Percentiles rank a stretch among this genome's conserved stretches.
Conservation (phyloP, 177 flowering plant genomes). For the Vitis hybrid region DNA sequence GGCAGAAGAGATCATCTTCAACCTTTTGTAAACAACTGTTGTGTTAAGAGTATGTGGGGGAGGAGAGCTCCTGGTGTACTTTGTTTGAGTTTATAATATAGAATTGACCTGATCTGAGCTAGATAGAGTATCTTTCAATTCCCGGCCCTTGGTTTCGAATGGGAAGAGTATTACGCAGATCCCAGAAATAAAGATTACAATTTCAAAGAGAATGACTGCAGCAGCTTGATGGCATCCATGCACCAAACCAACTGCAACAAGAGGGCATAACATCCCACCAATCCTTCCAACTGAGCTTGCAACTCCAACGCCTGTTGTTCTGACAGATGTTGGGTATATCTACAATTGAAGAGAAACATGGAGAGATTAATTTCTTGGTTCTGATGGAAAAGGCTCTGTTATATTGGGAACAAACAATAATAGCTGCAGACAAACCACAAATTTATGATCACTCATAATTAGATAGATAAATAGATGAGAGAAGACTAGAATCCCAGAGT, state of each 20-base stretch:
- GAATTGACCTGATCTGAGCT: constrained; percentile 5
- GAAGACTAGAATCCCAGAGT: too few species aligned
- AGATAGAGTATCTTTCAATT: constrained; percentile 43
- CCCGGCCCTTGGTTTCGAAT: constrained; percentile 65
- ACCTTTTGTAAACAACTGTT: too few species aligned
- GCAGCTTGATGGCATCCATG: constrained; percentile 68
- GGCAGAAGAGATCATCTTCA: too few species aligned
- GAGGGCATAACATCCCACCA: constrained; percentile 73
- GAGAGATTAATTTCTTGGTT: neutral
- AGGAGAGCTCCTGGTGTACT: neutral
- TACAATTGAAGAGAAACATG: constrained; percentile 14
- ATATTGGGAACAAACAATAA: too few species aligned
- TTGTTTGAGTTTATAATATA: neutral
- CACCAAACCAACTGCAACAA: constrained; percentile 66
- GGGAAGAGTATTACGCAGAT: constrained; percentile 56
- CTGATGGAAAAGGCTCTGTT: too few species aligned
- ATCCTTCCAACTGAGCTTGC: constrained; percentile 70
- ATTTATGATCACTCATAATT: too few species aligned
- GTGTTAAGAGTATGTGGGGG: neutral
- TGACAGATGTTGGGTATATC: constrained; percentile 69
- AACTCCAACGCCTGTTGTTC: constrained; percentile 68
- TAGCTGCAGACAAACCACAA: too few species aligned
- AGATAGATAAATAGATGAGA: too few species aligned
- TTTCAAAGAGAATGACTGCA: constrained; percentile 48
- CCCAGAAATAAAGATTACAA: constrained; percentile 49